A percentile compares a stretch with the other conserved stretches of the same genome.
These are phyloP conservation scores for Pseudonitzschia pungens DNA, from an alignment of 108 stramenopile species.

Conservation along the genomic window DNA sequence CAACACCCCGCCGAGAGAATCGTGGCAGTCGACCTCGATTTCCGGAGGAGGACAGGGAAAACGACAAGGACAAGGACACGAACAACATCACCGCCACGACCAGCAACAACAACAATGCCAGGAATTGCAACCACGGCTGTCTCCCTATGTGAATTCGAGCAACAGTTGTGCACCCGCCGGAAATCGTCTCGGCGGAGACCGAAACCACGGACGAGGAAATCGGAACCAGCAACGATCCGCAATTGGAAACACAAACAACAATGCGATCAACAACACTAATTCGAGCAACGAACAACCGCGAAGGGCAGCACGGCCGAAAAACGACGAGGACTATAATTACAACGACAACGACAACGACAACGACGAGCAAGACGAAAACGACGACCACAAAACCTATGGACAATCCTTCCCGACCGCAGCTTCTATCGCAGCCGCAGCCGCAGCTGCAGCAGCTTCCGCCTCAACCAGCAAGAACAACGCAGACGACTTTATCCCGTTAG, in stretches of 20 bases:
- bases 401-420: background rate
- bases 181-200: too few relatives aligned
- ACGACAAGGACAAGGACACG: too few relatives aligned
- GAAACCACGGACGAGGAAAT: too few relatives aligned
- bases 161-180: too few relatives aligned
- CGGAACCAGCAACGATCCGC: too few relatives aligned
- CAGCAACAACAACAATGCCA: background rate
- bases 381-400: background rate
- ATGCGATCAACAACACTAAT: background rate
- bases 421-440: background rate
- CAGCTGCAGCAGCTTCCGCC: background rate
- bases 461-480: too few relatives aligned
- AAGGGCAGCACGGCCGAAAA: background rate
- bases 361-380: background rate
- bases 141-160: too few relatives aligned
- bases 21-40: too few relatives aligned
- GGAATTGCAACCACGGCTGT: background rate
- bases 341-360: background rate
- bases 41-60: too few relatives aligned
- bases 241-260: background rate
- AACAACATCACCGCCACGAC: too few relatives aligned
- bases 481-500: background rate
- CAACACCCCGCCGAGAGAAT: background rate
- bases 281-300: background rate
- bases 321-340: conserved; percentile 17